A percentile compares a stretch with the other conserved stretches of the same genome.
phyloP scores from a whole-genome alignment of 352 stramenopile species.

The Pythium apleroticum region DNA sequence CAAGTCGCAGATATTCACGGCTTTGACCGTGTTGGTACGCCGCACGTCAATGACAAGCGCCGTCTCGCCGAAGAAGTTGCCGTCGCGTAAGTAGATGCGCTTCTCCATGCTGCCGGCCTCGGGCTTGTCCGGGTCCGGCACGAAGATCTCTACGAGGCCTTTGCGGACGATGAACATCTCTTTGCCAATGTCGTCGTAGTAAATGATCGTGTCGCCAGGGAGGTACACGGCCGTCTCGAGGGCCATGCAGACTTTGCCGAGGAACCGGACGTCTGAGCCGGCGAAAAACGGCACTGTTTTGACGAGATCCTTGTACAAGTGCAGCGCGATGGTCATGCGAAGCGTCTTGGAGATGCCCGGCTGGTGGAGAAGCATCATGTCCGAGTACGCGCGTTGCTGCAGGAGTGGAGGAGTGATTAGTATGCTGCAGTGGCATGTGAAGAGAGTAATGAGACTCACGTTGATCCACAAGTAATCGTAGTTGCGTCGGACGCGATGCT shows the following conservation, averaged over 20 bases:
- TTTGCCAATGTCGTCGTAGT: slow-evolving; percentile 79
- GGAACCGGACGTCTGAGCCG: slow-evolving; percentile 65
- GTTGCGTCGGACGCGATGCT: slow-evolving; percentile 74
- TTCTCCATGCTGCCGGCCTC: slow-evolving; percentile 42
- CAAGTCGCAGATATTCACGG: slow-evolving; percentile 77
- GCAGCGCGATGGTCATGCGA: slow-evolving; percentile 72
- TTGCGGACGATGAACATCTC: slow-evolving; percentile 89
- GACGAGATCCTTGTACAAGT: slow-evolving; percentile 79
- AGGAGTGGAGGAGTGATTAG: neutral
- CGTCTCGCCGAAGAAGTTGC: slow-evolving; percentile 78
- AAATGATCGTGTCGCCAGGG: slow-evolving; percentile 78
- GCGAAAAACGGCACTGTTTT: slow-evolving; percentile 82
- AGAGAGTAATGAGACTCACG: slow-evolving; percentile 30
- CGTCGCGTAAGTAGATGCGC: slow-evolving; percentile 70
- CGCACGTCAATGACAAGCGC: slow-evolving; percentile 79
- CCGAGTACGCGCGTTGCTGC: slow-evolving; percentile 81
- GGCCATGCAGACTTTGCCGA: slow-evolving; percentile 77
- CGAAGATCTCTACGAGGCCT: slow-evolving; percentile 75
- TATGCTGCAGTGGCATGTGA: neutral
- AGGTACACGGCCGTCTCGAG: slow-evolving; percentile 79
- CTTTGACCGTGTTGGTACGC: slow-evolving; percentile 72
- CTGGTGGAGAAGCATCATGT: slow-evolving; percentile 84
- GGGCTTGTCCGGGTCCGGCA: slow-evolving; percentile 37
- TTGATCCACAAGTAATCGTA: slow-evolving; percentile 89
- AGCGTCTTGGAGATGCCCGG: slow-evolving; percentile 75